Evolutionary conservation across 2,329 filamentous ascomycete genomes (phyloP), one percentile per base, ranked within the genome.

Genomic region (Fusarium anguioides): DNA sequence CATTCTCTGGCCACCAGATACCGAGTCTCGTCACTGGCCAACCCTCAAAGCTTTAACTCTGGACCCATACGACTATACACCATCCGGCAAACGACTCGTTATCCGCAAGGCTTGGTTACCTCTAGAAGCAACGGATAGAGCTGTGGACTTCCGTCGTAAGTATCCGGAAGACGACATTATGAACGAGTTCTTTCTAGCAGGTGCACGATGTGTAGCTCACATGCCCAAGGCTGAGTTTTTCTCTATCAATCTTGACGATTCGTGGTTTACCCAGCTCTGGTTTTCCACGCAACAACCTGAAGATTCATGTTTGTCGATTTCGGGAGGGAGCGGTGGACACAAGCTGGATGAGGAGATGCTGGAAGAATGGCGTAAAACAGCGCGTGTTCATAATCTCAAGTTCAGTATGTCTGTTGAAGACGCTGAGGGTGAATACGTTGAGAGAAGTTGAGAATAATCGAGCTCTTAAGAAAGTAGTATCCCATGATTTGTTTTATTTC

Each of bases 1-100:
- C 4, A 45, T 62, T 4, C 23, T 56, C 24, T 62, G 59, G 59
- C 59, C 57, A 17, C 4, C 41, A 4, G 17, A 42, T 15, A 8
- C 24, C 9, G 18, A 46, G 3, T 12, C n/a, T 11, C 55, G 21
- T 17, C 26, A 44, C 3, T 62, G 57, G 59, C 59, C 48, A 8
- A 61, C 20, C 5, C 57, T 61, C 17, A 47, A 62, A 14, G 7
- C 20, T 9, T 48, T 62, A 6, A 6, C 17, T 3, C 3, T 62
- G 5, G 18, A 2, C 1, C 21, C 26, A 9, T 11, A 20, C 9
- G 11, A 35, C 4, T 3, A 11, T 6, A 42, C 17, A 6, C 41
- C 41, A 1, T 12, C 24, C 5, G 36, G 29, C 4, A 37, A 55
- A n/a, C 21, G 23, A 5, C 24, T 29, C 7, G 9, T 24, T 0